Evolutionary conservation across 23 red algal genomes (phyloP), one percentile per base, ranked within the genome.

Genomic region (Porphyridium purpureum): DNA sequence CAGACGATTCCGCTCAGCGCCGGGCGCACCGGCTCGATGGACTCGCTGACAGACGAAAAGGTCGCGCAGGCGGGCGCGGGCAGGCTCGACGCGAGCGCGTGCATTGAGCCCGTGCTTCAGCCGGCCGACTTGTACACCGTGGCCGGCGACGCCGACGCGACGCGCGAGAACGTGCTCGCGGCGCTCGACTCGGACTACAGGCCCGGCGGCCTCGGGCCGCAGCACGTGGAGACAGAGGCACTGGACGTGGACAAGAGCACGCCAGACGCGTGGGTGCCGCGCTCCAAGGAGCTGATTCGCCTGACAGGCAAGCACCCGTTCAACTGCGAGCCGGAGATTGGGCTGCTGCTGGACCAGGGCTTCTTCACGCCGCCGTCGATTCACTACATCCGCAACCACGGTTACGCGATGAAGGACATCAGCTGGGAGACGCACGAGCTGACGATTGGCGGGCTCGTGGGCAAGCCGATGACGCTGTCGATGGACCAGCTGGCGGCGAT

Each of bases 281-380:
- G 84, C 33, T 74, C 80, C 52, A 66, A 66, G 0, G 84, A 32
- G 2, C 41, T 82, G 42, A 61, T 93, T 9, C 59, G 84, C 2
- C 66, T 93, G 22, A 93, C 84, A 21, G 84, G 84, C 1, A 73
- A 80, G 49, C 84, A 93, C 58, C 84, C 84, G 25, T 93, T 93
- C 53, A 93, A 93, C 38, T 74, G 68, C 33, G 84, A 93, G 74
- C 67, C 84, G 23, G 74, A 73, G 21, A 62, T 80, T 31, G 30
- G 52, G 31, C 30, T 59, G 47, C 49, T 93, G 6, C 27, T 85
- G 5, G 68, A 85, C 47, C 55, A 80, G 26, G 73, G 74, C 26
- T 80, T 81, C 31, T 44, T 93, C 51, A 93, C 84, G 21, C 67
- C 73, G 5, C 48, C 70, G 14, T 72, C 66, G 11, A 25, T 93